phyloP scores from a whole-genome alignment of 2,329 filamentous ascomycete species.

The Scedosporium boydii region DNA sequence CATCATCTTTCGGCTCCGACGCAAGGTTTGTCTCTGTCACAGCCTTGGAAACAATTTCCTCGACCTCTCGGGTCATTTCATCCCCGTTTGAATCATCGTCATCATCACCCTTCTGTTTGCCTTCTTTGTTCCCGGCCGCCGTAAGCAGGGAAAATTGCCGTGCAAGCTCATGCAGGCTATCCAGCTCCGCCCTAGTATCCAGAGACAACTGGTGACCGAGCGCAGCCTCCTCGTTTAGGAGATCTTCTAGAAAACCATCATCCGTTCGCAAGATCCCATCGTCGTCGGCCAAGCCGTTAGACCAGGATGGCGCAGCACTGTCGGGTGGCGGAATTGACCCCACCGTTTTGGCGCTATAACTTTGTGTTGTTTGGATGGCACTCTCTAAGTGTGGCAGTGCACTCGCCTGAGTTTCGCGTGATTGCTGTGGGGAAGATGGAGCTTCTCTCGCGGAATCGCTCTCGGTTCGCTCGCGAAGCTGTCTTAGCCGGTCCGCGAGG shows the following conservation, averaged over 20 bases:
- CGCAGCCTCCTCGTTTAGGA: constrained; percentile 31
- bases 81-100: constrained; percentile 42
- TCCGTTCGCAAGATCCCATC: constrained; percentile 31
- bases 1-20: background rate
- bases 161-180: constrained; percentile 1
- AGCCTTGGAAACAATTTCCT: constrained; percentile 21
- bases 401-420: background rate
- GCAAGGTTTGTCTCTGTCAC: constrained; percentile 20
- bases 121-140: background rate
- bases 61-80: constrained; percentile 32
- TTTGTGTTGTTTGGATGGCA: background rate
- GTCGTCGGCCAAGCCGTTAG: background rate
- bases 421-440: constrained; percentile 9
- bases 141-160: constrained; percentile 3
- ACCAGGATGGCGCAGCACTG: background rate
- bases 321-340: background rate
- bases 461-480: constrained; percentile 32
- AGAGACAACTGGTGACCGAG: constrained; percentile 14
- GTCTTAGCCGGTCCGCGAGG: constrained; percentile 41
- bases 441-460: constrained; percentile 13
- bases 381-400: background rate
- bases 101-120: constrained; percentile 11
- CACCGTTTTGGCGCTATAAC: background rate
- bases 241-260: constrained; percentile 42
- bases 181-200: constrained; percentile 2